These are phyloP conservation scores for Taiozyma sp. DNA, from an alignment of 1,139 yeast species.

Conservation along the genomic window DNA sequence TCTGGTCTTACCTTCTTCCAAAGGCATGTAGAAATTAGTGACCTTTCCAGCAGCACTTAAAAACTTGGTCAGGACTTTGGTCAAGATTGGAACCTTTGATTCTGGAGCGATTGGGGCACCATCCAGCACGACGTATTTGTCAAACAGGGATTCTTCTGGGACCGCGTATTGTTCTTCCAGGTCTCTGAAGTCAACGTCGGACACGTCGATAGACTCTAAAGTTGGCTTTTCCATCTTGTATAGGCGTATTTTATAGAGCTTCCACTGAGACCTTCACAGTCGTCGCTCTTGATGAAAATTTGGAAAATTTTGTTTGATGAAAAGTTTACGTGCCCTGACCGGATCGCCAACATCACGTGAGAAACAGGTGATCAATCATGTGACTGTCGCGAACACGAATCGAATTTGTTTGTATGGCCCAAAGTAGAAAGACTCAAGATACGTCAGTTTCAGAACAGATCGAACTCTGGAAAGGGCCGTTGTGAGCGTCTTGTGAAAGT, in stretches of 20 bases:
- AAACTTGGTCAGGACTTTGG: slow-evolving; percentile 80
- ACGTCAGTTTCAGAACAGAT: background rate
- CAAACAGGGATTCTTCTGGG: slow-evolving; percentile 58
- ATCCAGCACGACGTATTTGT: slow-evolving; percentile 81
- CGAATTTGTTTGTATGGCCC: background rate
- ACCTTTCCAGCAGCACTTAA: slow-evolving; percentile 61
- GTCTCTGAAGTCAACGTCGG: slow-evolving; percentile 80
- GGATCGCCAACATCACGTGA: background rate
- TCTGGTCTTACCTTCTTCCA: slow-evolving; percentile 74
- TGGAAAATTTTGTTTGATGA: slow-evolving; percentile 1
- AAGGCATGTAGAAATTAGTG: slow-evolving; percentile 64
- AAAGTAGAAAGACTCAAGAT: background rate
- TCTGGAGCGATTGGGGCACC: slow-evolving; percentile 97
- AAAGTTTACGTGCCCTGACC: background rate
- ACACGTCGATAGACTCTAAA: slow-evolving; percentile 39
- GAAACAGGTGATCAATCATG: background rate
- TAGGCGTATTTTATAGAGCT: slow-evolving; percentile 10
- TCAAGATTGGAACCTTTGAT: slow-evolving; percentile 76
- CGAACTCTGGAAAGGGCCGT: background rate
- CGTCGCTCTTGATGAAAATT: background rate
- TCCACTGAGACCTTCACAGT: background rate
- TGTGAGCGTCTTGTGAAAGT: background rate
- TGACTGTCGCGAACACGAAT: background rate
- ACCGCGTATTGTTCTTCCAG: slow-evolving; percentile 74
- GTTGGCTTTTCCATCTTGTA: slow-evolving; percentile 17